A percentile compares a stretch with the other conserved stretches of the same genome.
These are phyloP conservation scores for Leccinum fuscescens DNA, from an alignment of 1,284 basidiomycete genomes.

Conservation along the genomic window DNA sequence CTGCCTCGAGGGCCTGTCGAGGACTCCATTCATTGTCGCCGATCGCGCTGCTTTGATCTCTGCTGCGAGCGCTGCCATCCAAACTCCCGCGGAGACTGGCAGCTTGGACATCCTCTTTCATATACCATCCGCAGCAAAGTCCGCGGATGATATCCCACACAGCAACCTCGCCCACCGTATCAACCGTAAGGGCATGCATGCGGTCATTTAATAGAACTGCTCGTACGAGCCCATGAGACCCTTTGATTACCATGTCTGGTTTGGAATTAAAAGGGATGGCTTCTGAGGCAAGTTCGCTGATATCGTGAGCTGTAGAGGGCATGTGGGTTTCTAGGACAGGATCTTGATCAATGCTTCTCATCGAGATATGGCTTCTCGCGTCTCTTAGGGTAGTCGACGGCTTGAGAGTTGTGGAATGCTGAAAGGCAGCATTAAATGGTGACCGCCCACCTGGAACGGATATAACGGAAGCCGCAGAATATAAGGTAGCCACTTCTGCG, in stretches of 20 bases:
- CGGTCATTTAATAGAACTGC: constrained; percentile 86
- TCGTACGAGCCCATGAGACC: constrained; percentile 83
- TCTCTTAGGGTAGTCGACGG: constrained; percentile 35
- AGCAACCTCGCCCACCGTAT: constrained; percentile 82
- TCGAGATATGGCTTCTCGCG: constrained; percentile 18
- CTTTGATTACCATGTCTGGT: constrained; percentile 75
- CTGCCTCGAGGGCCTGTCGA: constrained; percentile 82
- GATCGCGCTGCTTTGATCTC: constrained; percentile 29
- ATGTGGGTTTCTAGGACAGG: constrained; percentile 40
- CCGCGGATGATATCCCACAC: constrained; percentile 91
- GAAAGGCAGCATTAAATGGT: constrained; percentile 36
- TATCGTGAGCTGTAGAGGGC: constrained; percentile 65
- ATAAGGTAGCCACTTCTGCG: constrained; percentile 79
- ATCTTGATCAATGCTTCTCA: constrained; percentile 26
- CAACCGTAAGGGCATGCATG: constrained; percentile 88
- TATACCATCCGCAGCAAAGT: constrained; percentile 73
- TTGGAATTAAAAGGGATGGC: constrained; percentile 62
- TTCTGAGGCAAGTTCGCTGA: constrained; percentile 71
- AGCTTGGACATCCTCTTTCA: constrained; percentile 61
- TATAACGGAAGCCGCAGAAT: constrained; percentile 77
- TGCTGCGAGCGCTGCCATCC: constrained; percentile 33
- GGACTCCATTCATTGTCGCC: constrained; percentile 56
- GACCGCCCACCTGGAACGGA: constrained; percentile 54
- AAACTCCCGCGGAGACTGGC: constrained; percentile 43
- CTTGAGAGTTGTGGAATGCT: constrained; percentile 37